Evolutionary conservation across 441 rosid genomes (phyloP).

Genomic region (Euphorbia celastroides): DNA sequence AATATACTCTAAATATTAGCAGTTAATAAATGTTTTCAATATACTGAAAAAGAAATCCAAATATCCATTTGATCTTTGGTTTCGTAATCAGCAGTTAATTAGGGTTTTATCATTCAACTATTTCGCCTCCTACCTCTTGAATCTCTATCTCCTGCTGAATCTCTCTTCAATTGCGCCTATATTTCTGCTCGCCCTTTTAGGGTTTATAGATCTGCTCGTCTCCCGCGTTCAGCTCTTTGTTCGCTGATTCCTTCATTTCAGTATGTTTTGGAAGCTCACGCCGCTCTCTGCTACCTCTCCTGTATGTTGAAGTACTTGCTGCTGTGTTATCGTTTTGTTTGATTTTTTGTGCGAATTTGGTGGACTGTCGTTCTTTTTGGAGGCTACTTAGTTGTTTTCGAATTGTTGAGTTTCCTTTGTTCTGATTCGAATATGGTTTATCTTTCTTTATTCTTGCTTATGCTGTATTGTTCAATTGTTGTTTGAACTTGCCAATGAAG

Average conservation of each 20-base stretch:
- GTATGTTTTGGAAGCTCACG: conserved; percentile 90
- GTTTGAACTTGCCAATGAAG: not conserved
- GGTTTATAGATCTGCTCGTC: conserved; percentile 47
- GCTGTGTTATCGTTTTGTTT: not conserved
- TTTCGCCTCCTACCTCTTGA: conserved; percentile 3
- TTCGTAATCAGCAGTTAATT: conserved; percentile 19
- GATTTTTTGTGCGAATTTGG: not conserved
- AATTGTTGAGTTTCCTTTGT: not conserved
- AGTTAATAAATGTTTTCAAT: too few relatives aligned
- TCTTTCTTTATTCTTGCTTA: not conserved
- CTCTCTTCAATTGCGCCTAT: conserved; percentile 24
- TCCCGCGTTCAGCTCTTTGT: conserved; percentile 9
- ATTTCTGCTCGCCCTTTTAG: conserved; percentile 31
- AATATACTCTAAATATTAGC: too few relatives aligned
- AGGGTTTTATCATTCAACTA: conserved; percentile 21
- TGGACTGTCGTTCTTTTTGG: not conserved
- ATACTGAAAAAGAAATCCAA: too few relatives aligned
- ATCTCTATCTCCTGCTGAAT: conserved; percentile 16
- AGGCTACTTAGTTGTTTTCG: conserved; percentile 5
- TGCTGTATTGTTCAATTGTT: not conserved
- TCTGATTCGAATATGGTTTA: not conserved
- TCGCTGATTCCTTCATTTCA: conserved; percentile 14
- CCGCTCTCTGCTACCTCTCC: conserved; percentile 80
- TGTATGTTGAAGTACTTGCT: conserved; percentile 37
- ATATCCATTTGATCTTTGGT: too few relatives aligned